Evolutionary conservation across 192 early-diverging fungal species (phyloP).

Genomic region (Spizellomyces punctatus): DNA sequence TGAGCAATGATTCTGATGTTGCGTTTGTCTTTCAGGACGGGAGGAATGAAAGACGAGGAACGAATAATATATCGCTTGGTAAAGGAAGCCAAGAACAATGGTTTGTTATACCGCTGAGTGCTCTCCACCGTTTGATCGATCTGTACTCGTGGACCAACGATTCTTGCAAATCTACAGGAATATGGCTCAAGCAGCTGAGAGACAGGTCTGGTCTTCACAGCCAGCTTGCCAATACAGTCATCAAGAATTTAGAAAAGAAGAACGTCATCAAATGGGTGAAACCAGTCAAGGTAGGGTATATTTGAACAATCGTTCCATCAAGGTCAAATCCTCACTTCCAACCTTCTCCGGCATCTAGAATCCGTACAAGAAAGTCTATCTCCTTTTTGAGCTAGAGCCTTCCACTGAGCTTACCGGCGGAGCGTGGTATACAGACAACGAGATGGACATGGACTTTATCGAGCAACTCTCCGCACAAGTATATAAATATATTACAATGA

Average conservation of each 20-base stretch:
- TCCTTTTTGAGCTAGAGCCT: slow-evolving; percentile 81
- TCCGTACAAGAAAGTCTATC: slow-evolving; percentile 87
- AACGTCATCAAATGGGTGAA: slow-evolving; percentile 85
- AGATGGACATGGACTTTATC: slow-evolving; percentile 90
- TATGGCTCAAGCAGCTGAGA: slow-evolving; percentile 83
- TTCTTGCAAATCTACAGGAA: slow-evolving; percentile 45
- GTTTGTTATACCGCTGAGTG: slow-evolving; percentile 27
- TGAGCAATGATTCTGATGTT: not conserved
- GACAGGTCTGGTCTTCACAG: slow-evolving; percentile 76
- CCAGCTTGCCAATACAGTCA: slow-evolving; percentile 71
- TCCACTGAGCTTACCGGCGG: slow-evolving; percentile 90
- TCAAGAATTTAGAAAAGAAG: slow-evolving; percentile 81
- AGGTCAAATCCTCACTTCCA: not conserved
- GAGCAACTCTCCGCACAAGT: slow-evolving; percentile 71
- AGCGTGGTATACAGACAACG: slow-evolving; percentile 91
- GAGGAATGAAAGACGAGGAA: slow-evolving; percentile 68
- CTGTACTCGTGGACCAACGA: slow-evolving; percentile 3
- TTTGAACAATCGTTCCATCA: not conserved
- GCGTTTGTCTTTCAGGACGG: slow-evolving; percentile 33
- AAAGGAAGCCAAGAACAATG: slow-evolving; percentile 76
- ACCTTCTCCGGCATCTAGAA: slow-evolving; percentile 45
- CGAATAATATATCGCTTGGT: slow-evolving; percentile 81
- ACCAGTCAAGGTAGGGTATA: slow-evolving; percentile 72
- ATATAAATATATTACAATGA: slow-evolving; percentile 72
- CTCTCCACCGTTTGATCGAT: not conserved